These are phyloP conservation scores for Nothophaeocryptopus gaeumannii DNA, from an alignment of 2,329 filamentous ascomycete species.

Conservation along the genomic window DNA sequence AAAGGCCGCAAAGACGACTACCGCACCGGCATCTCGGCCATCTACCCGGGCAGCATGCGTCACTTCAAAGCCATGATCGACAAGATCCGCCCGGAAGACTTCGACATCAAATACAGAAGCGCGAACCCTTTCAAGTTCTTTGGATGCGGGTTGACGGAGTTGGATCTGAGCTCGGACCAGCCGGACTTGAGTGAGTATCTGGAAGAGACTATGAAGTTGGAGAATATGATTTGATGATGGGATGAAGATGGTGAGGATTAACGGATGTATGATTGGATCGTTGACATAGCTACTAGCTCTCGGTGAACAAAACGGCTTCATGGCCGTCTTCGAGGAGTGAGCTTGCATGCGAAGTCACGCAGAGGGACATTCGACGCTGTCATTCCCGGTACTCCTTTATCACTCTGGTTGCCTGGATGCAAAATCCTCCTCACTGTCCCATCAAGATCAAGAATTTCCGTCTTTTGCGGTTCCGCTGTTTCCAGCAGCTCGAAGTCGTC, in stretches of 20 bases:
- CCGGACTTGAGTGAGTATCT: too few species aligned
- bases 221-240: too few species aligned
- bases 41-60: conserved; percentile 16
- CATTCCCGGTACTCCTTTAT: conserved; percentile 5
- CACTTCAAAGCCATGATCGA: conserved; percentile 15
- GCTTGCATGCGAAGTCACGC: conserved; percentile 5
- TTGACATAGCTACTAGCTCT: too few species aligned
- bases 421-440: background rate
- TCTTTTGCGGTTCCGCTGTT: background rate
- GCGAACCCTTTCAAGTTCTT: conserved; percentile 15
- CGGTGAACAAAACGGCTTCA: too few species aligned
- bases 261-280: too few species aligned
- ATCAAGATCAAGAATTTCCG: conserved; percentile 8
- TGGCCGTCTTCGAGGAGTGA: background rate
- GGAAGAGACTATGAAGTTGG: too few species aligned
- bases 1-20: conserved; percentile 41
- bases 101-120: conserved; percentile 10
- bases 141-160: conserved; percentile 3
- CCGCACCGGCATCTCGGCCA: conserved; percentile 7
- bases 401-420: conserved; percentile 4
- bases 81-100: conserved; percentile 13
- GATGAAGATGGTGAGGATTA: too few species aligned
- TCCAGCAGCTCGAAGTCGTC: conserved; percentile 2
- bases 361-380: conserved; percentile 6
- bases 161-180: too few species aligned